Base-by-base conservation (phyloP, 176 grass and related monocot genomes). In the Saccharum spontaneum region DNA sequence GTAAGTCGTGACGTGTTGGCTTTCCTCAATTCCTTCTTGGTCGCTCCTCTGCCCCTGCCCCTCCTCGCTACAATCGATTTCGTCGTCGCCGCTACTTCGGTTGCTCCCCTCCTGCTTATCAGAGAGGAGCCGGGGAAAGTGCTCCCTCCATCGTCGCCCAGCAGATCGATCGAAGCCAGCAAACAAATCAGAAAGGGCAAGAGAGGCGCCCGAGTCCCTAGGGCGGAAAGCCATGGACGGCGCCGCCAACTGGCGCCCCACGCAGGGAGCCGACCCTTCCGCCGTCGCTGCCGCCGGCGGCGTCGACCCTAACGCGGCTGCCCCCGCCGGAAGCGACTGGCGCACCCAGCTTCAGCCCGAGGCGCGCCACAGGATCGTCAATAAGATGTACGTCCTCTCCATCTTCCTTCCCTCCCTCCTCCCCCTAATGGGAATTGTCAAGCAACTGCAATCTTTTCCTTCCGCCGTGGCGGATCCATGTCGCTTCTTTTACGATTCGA, bases 311-410 rank as follows among this genome's bases (percentile, higher is more conserved):
- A 80, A 55, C 82, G 78, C 75, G 36, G 49, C 71, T 36, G 79
- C 23, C 30, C 59, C 85, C 28, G 76, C 75, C 38, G 87, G 79
- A 4, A 55, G 40, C 60, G 86, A 96, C 61, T 96, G 93, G 97
- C 88, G 97, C 40, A 8, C n/a, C 50, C 93, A 92, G 57, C 88
- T 99, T 39, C 90, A 89, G 79, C 88, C 90, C 13, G 90, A 94
- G 69, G 89, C 93, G 16, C 93, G 97, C 54, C 83, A 18, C 75
- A 90, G 88, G 85, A 90, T 94, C 71, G 91, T 99, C 49, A 96
- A 94, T 16, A 96, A 90, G 88, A 96, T 96, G 97, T 96, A 79
- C 8, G 77, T 46, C 50, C 41, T 6, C 39, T 14, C 12, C 73
- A 28, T 33, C 18, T 2, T 7, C 39, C 26, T 30, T 59, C 45